A percentile compares a stretch with the other conserved stretches of the same genome.
These are phyloP conservation scores for Dothiorella sarmentorum DNA, from an alignment of 2,329 filamentous ascomycete genomes.

Conservation along the genomic window DNA sequence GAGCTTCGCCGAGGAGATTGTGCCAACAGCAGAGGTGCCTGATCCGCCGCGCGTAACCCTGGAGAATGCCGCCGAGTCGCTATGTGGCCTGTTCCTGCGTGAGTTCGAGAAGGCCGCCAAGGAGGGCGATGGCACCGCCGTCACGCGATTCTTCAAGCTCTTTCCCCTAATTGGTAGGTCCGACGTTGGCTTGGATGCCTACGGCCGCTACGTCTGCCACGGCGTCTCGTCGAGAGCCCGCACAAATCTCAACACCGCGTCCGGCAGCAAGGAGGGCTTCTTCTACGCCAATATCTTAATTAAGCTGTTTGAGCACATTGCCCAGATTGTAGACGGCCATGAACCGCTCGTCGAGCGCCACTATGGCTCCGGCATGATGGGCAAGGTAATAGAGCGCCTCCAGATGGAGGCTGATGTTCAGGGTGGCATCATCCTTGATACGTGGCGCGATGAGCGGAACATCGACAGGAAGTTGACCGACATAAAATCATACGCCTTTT, in stretches of 20 bases:
- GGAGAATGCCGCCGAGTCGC: slow-evolving; percentile 78
- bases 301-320: slow-evolving; percentile 94
- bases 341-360: slow-evolving; percentile 88
- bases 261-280: slow-evolving; percentile 67
- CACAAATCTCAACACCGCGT: slow-evolving; percentile 70
- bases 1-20: slow-evolving; percentile 84
- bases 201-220: slow-evolving; percentile 92
- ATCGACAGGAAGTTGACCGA: slow-evolving; percentile 87
- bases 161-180: slow-evolving; percentile 90
- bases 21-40: slow-evolving; percentile 92
- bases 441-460: slow-evolving; percentile 85
- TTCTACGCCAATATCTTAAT: slow-evolving; percentile 91
- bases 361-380: slow-evolving; percentile 91
- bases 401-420: slow-evolving; percentile 96
- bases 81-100: slow-evolving; percentile 85
- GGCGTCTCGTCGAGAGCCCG: slow-evolving; percentile 84
- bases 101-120: slow-evolving; percentile 92
- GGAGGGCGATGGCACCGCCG: slow-evolving; percentile 81
- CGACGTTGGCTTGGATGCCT: slow-evolving; percentile 88
- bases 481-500: slow-evolving; percentile 96
- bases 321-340: slow-evolving; percentile 91
- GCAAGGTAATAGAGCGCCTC: slow-evolving; percentile 84
- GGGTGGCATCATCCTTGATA: slow-evolving; percentile 91
- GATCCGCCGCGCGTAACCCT: slow-evolving; percentile 86
- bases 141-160: slow-evolving; percentile 96